phyloP scores from a whole-genome alignment of 2,329 filamentous ascomycete species.

The Paracorniculantispora psalliotae region DNA sequence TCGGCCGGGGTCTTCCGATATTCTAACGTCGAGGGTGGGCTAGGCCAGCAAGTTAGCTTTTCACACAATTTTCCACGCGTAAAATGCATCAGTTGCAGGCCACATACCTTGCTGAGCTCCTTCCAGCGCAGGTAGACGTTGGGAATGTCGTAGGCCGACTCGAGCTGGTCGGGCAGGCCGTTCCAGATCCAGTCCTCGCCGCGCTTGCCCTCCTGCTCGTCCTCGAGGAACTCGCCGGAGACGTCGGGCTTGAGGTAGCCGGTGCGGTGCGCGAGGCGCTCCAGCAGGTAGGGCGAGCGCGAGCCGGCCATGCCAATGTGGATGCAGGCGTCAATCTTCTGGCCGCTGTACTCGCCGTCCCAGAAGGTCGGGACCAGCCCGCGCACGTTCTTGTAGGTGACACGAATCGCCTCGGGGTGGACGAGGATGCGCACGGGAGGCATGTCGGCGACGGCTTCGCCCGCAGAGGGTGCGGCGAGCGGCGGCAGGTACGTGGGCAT shows the following conservation, averaged over 20 bases:
- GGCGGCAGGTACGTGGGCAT: constrained; percentile 62
- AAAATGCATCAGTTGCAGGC: not conserved
- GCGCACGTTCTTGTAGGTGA: constrained; percentile 65
- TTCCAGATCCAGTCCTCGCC: constrained; percentile 50
- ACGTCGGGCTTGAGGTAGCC: constrained; percentile 68
- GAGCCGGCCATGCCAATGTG: constrained; percentile 77
- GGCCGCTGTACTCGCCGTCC: constrained; percentile 32
- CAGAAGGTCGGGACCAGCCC: constrained; percentile 60
- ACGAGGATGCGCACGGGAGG: constrained; percentile 56
- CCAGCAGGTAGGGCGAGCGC: constrained; percentile 61
- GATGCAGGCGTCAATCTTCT: constrained; percentile 58
- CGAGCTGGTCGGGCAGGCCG: constrained; percentile 49
- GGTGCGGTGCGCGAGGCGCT: constrained; percentile 64
- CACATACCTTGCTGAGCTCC: constrained; percentile 43
- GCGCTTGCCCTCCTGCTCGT: constrained; percentile 44
- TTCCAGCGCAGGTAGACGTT: constrained; percentile 55
- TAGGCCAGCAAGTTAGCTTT: constrained; percentile 14
- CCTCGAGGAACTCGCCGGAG: constrained; percentile 55
- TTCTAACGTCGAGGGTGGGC: constrained; percentile 43
- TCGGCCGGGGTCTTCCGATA: constrained; percentile 65
- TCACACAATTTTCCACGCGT: not conserved
- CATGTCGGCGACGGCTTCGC: constrained; percentile 26
- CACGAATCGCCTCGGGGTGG: constrained; percentile 62
- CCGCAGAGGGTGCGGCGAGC: constrained; percentile 24
- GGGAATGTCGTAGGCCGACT: constrained; percentile 53